Evolutionary conservation across 1,139 yeast genomes (phyloP).

Genomic region (Candida gigantensis): DNA sequence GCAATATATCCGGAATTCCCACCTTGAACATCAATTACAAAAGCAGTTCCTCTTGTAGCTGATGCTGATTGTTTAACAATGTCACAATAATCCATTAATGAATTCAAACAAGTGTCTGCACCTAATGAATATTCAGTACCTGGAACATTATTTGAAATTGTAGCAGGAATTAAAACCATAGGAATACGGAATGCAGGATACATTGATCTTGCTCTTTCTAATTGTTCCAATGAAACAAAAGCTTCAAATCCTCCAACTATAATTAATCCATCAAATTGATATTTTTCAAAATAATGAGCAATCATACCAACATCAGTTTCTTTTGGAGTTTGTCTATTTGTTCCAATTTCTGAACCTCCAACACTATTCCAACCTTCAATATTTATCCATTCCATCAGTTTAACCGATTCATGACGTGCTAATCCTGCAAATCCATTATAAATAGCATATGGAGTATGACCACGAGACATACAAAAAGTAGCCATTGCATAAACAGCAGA

Average conservation of each 20-base stretch:
- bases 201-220: constrained; percentile 59
- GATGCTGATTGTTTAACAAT: constrained; percentile 78
- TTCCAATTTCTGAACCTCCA: constrained; percentile 84
- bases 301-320: constrained; percentile 69
- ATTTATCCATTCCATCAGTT: constrained; percentile 63
- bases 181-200: constrained; percentile 80
- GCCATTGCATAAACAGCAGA: constrained; percentile 78
- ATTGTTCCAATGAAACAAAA: constrained; percentile 64
- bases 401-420: constrained; percentile 71
- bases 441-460: constrained; percentile 73
- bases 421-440: constrained; percentile 77
- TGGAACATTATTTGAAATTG: constrained; percentile 81
- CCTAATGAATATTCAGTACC: constrained; percentile 83
- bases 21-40: constrained; percentile 85
- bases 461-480: constrained; percentile 70
- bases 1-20: constrained; percentile 83
- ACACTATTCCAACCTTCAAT: constrained; percentile 73
- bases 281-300: constrained; percentile 75
- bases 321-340: constrained; percentile 71
- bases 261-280: constrained; percentile 70
- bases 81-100: constrained; percentile 75
- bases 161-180: constrained; percentile 78
- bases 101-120: constrained; percentile 75
- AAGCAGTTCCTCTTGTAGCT: constrained; percentile 74
- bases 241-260: constrained; percentile 84